These are phyloP conservation scores for Chrysoporthe austroafricana DNA, from an alignment of 2,329 filamentous ascomycete species.

Conservation along the genomic window DNA sequence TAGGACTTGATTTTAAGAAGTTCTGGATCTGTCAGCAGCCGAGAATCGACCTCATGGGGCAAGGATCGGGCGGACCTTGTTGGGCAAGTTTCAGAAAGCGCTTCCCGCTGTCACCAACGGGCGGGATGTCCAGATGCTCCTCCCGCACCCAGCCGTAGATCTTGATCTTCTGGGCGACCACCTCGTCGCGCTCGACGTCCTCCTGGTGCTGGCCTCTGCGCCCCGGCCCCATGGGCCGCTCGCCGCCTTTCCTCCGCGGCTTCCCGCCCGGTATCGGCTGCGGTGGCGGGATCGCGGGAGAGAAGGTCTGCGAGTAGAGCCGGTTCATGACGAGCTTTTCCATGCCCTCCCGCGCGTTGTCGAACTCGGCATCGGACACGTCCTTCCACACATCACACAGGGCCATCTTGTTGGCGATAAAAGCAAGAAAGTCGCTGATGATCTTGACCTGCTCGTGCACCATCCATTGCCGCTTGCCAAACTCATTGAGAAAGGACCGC, in stretches of 20 bases:
- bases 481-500: slow-evolving; percentile 91
- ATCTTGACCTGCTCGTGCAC: slow-evolving; percentile 99
- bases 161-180: slow-evolving; percentile 93
- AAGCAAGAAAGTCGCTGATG: slow-evolving; percentile 92
- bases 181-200: slow-evolving; percentile 93
- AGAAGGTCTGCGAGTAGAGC: slow-evolving; percentile 94
- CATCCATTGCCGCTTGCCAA: slow-evolving; percentile 98
- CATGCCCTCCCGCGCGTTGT: slow-evolving; percentile 98
- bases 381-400: slow-evolving; percentile 96
- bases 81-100: slow-evolving; percentile 89
- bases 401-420: slow-evolving; percentile 98
- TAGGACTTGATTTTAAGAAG: slow-evolving; percentile 96
- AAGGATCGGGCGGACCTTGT: slow-evolving; percentile 62
- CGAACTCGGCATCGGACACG: slow-evolving; percentile 94
- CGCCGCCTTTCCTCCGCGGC: slow-evolving; percentile 68
- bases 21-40: slow-evolving; percentile 59
- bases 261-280: slow-evolving; percentile 72
- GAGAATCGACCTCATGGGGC: slow-evolving; percentile 30
- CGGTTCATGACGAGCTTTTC: slow-evolving; percentile 99
- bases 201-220: slow-evolving; percentile 94
- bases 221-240: slow-evolving; percentile 76
- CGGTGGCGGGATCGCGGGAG: slow-evolving; percentile 84
- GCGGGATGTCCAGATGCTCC: slow-evolving; percentile 89
- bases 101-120: slow-evolving; percentile 81
- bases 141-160: slow-evolving; percentile 96